Evolutionary conservation across 176 grass and related monocot species (phyloP), one percentile per base, ranked within the genome.

Genomic region (Hyparrhenia diplandra): DNA sequence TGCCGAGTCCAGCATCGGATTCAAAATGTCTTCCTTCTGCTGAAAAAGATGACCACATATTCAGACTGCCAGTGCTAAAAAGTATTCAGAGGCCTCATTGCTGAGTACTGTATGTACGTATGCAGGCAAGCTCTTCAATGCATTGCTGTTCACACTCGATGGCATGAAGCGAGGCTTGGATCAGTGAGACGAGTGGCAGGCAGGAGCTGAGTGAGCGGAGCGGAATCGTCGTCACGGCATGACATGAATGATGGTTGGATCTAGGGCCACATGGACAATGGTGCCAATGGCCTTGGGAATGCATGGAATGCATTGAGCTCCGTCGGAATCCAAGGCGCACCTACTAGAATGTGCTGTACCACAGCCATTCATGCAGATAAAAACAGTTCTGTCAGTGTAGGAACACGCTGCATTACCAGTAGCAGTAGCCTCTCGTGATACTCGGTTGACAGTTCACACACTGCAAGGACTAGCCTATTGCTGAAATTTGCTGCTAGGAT

Each of bases 141-240:
- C 51, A 80, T 68, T 73, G 7, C n/a, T 67, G n/a, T 72, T 58
- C 79, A 64, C 55, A 71, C 24, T 63, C 77, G 31, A 41, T 77
- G 73, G 21, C 68, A 67, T 66, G 47, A 67, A 27, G 67, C 27
- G 67, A 67, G 13, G 45, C 27, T 28, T 30, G 47, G 59, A 64
- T 77, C 57, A 18, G 63, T 23, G 28, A 58, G 42, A 28, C 16
- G 31, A 28, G 16, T 42, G 0, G 24, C 24, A 69, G 80, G 35
- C 86, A 72, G 58, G 43, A 54, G 23, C 69, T 52, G 69, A 29
- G 40, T 52, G 69, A 29, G 40, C 62, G 35, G 76, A 37, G 71
- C 75, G 10, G 63, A 69, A 31, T 76, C 11, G 31, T 62, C 54
- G 40, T 51, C 5, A 14, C n/a, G 20, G n/a, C 23, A 55, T 70